phyloP scores from a whole-genome alignment of 140 eudicot genomes.

The Erigeron philadelphicus region DNA sequence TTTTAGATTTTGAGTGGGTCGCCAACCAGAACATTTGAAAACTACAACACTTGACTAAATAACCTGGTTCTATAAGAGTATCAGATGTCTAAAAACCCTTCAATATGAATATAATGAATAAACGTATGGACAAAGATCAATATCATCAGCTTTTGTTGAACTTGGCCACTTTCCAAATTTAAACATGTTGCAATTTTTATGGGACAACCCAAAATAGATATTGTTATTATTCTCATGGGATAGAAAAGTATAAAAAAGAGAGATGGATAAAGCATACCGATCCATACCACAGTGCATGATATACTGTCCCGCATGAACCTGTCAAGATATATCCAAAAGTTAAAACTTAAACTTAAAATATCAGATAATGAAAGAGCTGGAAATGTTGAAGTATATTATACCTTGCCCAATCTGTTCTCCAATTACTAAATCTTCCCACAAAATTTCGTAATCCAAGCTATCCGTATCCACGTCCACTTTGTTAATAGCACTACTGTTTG shows the following conservation, averaged over 20 bases:
- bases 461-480: constrained; percentile 66
- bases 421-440: constrained; percentile 89
- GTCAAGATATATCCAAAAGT: constrained; percentile 17
- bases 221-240: background rate
- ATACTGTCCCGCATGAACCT: constrained; percentile 98
- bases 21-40: background rate
- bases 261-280: constrained; percentile 62
- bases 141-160: constrained; percentile 3
- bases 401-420: constrained; percentile 99
- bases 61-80: constrained; percentile 4
- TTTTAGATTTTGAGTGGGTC: background rate
- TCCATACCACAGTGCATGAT: constrained; percentile 91
- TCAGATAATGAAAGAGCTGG: background rate
- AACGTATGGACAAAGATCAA: constrained; percentile 2
- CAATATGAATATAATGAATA: constrained; percentile 6
- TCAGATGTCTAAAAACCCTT: constrained; percentile 13
- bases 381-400: constrained; percentile 26
- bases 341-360: background rate
- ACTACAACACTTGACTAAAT: background rate
- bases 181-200: background rate
- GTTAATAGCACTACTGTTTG: constrained; percentile 75
- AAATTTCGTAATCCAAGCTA: constrained; percentile 77
- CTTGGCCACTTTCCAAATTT: background rate
- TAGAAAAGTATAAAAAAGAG: constrained; percentile 20
- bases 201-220: constrained; percentile 4